phyloP scores from a whole-genome alignment of 345 rosid species.

The Schrenkiella parvula region DNA sequence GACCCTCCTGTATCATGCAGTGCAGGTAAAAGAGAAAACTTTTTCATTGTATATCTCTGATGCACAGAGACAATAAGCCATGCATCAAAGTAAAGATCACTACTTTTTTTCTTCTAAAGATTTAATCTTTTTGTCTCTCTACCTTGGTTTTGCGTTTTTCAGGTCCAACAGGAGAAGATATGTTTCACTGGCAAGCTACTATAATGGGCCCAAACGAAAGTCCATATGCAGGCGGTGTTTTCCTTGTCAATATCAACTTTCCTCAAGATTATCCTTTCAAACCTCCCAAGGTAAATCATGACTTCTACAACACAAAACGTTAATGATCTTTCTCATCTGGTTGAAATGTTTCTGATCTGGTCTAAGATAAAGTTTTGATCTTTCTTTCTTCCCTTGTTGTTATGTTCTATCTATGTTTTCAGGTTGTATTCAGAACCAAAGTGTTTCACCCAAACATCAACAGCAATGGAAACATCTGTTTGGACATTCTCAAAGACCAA shows the following conservation, averaged over 20 bases:
- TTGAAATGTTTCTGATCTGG: background rate
- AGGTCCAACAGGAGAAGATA: constrained; percentile 65
- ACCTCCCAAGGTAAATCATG: constrained; percentile 54
- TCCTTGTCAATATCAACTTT: constrained; percentile 58
- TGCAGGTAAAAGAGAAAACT: constrained; percentile 41
- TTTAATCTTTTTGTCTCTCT: background rate
- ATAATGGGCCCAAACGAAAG: constrained; percentile 65
- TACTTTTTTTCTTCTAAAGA: background rate
- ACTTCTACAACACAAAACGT: background rate
- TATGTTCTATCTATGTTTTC: constrained; percentile 1
- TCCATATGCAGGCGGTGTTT: constrained; percentile 68
- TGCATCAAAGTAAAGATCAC: constrained; percentile 2
- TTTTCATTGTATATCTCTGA: background rate
- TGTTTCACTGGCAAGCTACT: constrained; percentile 77
- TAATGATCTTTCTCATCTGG: no score
- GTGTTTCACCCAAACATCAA: constrained; percentile 68
- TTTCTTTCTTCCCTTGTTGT: background rate
- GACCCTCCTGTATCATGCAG: constrained; percentile 76
- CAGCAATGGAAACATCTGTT: constrained; percentile 57
- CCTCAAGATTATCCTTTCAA: constrained; percentile 69
- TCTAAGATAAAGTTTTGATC: background rate
- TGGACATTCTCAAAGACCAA: constrained; percentile 66
- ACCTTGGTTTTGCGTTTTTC: background rate
- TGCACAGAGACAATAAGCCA: background rate
- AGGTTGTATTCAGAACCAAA: constrained; percentile 62